These are phyloP conservation scores for Ophiocytium majus DNA, from an alignment of 352 stramenopile species.

Conservation along the genomic window DNA sequence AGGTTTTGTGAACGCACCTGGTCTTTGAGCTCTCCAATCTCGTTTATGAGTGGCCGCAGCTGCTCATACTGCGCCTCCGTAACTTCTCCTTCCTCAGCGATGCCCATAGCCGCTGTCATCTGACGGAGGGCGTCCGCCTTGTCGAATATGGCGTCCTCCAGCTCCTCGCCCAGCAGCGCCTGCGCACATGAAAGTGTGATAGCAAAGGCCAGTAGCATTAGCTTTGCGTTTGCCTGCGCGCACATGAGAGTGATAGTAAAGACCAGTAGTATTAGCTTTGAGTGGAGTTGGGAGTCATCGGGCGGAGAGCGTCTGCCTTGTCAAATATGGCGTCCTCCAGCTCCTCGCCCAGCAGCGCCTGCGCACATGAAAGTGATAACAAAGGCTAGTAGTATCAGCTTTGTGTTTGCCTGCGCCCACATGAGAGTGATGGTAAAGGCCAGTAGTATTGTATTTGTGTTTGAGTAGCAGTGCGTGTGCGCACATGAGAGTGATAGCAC, in stretches of 20 bases:
- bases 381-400: no score
- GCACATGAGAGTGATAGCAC: no score
- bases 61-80: neutral
- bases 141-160: neutral
- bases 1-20: neutral
- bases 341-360: neutral
- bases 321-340: neutral
- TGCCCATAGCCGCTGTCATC: neutral
- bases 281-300: neutral
- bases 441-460: no score
- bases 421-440: neutral
- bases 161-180: neutral
- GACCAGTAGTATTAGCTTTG: neutral
- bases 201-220: neutral
- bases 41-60: neutral
- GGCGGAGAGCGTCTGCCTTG: neutral
- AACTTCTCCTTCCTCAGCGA: neutral
- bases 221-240: no score
- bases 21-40: neutral
- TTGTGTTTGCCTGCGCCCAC: no score
- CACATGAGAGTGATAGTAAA: neutral
- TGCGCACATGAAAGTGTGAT: neutral
- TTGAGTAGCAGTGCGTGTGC: no score
- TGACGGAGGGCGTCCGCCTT: neutral
- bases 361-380: neutral